These are phyloP conservation scores for Paramecium sexaurelia DNA, from an alignment of 73 alveolate species.

Conservation along the genomic window DNA sequence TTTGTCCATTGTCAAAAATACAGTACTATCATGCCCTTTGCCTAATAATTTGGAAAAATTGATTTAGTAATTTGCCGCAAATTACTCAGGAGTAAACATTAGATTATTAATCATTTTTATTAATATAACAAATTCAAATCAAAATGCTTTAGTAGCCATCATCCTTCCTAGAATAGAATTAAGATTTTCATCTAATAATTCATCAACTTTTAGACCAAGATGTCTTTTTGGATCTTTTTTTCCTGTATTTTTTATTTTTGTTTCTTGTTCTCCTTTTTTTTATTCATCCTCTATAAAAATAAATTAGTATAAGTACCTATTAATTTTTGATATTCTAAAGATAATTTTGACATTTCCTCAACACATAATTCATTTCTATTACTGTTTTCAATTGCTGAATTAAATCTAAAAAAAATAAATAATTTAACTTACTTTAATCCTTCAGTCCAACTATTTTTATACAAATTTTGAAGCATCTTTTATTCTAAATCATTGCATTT, in stretches of 20 bases:
- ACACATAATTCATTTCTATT: conserved; percentile 79
- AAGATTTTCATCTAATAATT: conserved; percentile 17
- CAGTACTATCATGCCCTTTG: conserved; percentile 22
- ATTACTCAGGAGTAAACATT: conserved; percentile 34
- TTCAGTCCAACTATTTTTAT: conserved; percentile 97
- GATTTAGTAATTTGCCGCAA: conserved; percentile 28
- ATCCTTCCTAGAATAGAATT: conserved; percentile 49
- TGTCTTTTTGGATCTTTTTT: conserved; percentile 66
- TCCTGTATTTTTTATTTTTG: conserved; percentile 65
- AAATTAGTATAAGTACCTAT: neutral
- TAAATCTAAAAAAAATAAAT: neutral
- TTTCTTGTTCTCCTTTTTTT: conserved; percentile 60
- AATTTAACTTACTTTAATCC: conserved; percentile 74
- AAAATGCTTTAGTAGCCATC: conserved; percentile 45
- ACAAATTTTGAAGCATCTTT: conserved; percentile 97
- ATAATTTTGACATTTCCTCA: conserved; percentile 68
- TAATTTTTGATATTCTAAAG: neutral
- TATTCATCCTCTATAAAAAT: conserved; percentile 56
- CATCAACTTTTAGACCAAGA: conserved; percentile 51
- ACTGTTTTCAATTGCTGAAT: conserved; percentile 74
- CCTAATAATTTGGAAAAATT: neutral
- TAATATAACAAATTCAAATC: neutral
- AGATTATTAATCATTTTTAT: neutral
- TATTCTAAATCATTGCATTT: conserved; percentile 99
- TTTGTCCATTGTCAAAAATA: neutral